Percentiles rank a stretch among this genome's conserved stretches.
Conservation (phyloP, 345 rosid species). For the Salix caprea region DNA sequence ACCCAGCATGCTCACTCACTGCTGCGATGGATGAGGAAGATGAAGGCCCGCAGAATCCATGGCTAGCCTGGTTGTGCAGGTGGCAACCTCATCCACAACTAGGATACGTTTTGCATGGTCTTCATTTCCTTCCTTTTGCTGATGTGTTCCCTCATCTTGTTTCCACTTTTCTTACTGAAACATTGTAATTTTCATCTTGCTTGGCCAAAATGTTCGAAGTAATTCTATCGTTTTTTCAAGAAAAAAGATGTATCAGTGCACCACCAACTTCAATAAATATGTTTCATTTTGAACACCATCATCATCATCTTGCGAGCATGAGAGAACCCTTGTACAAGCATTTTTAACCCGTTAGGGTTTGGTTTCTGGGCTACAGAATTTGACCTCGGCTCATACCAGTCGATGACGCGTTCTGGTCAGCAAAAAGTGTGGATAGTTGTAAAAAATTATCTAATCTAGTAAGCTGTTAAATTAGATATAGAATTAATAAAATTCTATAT, state of each 20-base stretch:
- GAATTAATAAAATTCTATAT: no score
- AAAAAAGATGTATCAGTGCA: not conserved
- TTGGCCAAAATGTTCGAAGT: not conserved
- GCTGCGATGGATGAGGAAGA: no score
- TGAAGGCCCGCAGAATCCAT: no score
- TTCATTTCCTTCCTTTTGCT: not conserved
- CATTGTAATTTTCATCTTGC: not conserved
- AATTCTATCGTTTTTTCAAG: not conserved
- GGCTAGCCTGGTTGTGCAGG: not conserved
- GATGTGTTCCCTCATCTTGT: slow-evolving; percentile 5
- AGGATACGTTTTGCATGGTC: not conserved
- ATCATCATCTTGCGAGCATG: no score
- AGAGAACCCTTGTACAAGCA: not conserved
- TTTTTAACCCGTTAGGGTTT: no score
- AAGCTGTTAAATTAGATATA: no score
- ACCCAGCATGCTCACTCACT: not conserved
- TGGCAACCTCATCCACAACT: slow-evolving; percentile 22
- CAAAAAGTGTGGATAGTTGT: not conserved
- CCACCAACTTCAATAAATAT: not conserved
- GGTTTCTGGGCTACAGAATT: not conserved
- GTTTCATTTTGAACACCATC: not conserved
- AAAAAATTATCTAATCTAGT: rapidly evolving
- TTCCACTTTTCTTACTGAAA: no score
- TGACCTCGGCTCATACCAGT: not conserved
- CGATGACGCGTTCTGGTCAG: not conserved